Evolutionary conservation across 768 basidiomycete species (phyloP).

Genomic region (Rhizopogon vinicolor): DNA sequence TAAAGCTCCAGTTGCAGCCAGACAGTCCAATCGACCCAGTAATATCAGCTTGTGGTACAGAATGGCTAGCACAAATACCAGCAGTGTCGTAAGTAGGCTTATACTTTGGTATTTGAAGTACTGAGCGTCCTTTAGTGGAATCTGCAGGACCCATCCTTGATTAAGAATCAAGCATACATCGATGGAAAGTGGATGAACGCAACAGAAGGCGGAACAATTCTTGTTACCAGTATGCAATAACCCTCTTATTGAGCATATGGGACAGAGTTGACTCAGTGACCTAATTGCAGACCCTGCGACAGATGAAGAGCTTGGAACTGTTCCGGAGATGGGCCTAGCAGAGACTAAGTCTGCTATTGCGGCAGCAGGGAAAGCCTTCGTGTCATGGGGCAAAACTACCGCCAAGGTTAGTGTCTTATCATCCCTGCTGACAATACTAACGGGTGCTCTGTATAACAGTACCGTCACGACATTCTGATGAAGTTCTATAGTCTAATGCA

Average conservation of each 20-base stretch:
- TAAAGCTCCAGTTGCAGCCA: neutral
- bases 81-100: slow-evolving; percentile 26
- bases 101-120: neutral
- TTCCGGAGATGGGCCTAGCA: slow-evolving; percentile 84
- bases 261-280: neutral
- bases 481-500: slow-evolving; percentile 78
- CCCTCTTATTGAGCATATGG: neutral
- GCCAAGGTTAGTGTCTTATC: slow-evolving; percentile 57
- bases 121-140: slow-evolving; percentile 46
- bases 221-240: slow-evolving; percentile 64
- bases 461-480: slow-evolving; percentile 79
- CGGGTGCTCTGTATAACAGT: slow-evolving; percentile 29
- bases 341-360: slow-evolving; percentile 85
- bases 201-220: slow-evolving; percentile 64
- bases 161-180: slow-evolving; percentile 75
- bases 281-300: slow-evolving; percentile 76
- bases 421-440: neutral
- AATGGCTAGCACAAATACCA: slow-evolving; percentile 50
- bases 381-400: slow-evolving; percentile 82
- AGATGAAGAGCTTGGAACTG: slow-evolving; percentile 71
- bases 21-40: neutral
- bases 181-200: slow-evolving; percentile 86
- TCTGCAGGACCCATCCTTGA: slow-evolving; percentile 70
- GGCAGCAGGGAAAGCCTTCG: slow-evolving; percentile 77
- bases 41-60: slow-evolving; percentile 23